phyloP scores from a whole-genome alignment of 2,329 filamentous ascomycete genomes.

The Aurifilum marmelostoma region DNA sequence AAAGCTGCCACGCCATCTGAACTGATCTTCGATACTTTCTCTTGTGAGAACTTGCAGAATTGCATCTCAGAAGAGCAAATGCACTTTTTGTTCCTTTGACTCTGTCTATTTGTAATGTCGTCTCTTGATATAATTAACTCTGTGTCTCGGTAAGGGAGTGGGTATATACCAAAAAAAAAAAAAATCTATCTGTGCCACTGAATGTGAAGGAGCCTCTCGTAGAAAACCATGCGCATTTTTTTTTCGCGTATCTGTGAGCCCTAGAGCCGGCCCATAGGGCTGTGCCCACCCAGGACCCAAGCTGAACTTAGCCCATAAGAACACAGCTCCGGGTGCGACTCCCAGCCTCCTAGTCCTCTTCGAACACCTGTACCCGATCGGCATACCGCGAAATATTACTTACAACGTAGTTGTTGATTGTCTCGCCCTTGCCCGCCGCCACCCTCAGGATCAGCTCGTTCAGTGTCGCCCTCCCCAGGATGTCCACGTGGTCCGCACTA shows the following conservation, averaged over 20 bases:
- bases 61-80: not conserved
- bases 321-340: not conserved
- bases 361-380: conserved; percentile 79
- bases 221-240: not conserved
- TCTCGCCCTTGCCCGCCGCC: conserved; percentile 80
- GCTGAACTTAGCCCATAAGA: too few species aligned
- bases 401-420: conserved; percentile 75
- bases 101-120: not conserved
- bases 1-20: too few species aligned
- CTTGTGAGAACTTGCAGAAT: not conserved
- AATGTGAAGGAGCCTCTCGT: conserved; percentile 1
- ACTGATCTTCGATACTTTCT: too few species aligned
- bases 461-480: conserved; percentile 82
- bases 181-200: conserved; percentile 14
- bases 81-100: not conserved
- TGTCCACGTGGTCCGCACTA: conserved; percentile 92
- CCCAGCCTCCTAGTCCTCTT: conserved; percentile 50
- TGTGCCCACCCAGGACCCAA: not conserved
- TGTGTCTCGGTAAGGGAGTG: conserved; percentile 17
- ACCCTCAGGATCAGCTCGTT: conserved; percentile 90
- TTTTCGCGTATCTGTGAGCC: conserved; percentile 4
- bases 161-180: conserved; percentile 24
- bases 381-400: conserved; percentile 85
- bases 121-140: not conserved
- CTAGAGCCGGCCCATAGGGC: not conserved